Base-by-base conservation (phyloP, 2,329 filamentous ascomycete species). In the Alternaria gaisen region DNA sequence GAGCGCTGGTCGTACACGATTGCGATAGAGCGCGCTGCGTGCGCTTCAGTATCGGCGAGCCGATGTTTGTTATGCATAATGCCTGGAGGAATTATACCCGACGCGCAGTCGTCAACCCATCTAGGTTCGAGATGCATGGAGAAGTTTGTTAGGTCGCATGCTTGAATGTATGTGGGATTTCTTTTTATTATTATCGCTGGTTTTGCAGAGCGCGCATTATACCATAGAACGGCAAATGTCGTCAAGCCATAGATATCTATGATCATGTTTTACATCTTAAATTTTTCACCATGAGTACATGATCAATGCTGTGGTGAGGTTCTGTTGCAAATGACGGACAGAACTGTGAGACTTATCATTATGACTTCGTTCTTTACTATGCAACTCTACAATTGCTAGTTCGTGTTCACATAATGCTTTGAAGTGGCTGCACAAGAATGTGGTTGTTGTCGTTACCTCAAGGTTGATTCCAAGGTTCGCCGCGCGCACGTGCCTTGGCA, bases 1-100 rank as follows among this genome's bases (percentile, higher is more conserved):
- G 48, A 62, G 61, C 64, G 67, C 65, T 66, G 67, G 64, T 57
- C 65, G 64, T 64, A 55, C 12, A 58, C 32, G 26, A 47, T 51
- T 61, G 56, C 52, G 53, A 68, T 20, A 56, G 18, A 56, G 53
- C 48, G 68, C 52, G 57, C 55, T 60, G 57, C 47, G 62, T 63
- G 62, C 63, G 61, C 56, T 61, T 40, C 52, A 44, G 60, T 46
- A 55, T 69, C 60, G 63, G 58, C 56, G 44, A 64, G 61, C 56
- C 60, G 63, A 68, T 56, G 52, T 34, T 55, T 59, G 40, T 43
- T 30, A 56, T 52, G 55, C 53, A 30, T 47, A 48, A 54, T 48
- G 56, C 56, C 54, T 59, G 60, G 54, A 53, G 58, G 57, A 66
- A 66, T 64, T 63, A 72, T 72, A 72, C 70, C 70, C 70, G 70